Base-by-base conservation (phyloP, 352 stramenopile species). In the Aphanomyces cochlioides region DNA sequence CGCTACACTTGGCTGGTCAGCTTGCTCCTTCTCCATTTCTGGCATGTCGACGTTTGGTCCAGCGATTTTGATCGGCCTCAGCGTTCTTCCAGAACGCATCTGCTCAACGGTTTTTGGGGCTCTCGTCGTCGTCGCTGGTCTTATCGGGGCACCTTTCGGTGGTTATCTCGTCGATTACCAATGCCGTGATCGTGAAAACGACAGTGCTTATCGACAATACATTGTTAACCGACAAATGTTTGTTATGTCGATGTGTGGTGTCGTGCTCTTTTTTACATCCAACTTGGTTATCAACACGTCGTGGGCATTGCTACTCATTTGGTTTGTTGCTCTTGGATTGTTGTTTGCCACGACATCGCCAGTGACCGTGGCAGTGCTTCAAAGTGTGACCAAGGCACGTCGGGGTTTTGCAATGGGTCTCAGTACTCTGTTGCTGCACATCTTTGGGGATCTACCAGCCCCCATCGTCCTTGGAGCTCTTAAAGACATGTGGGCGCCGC, bases 381-480 rank as follows among this genome's bases (percentile, higher is more conserved):
- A 88, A 92, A 13, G 80, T 84, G 72, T 88, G 79, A 19, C 83
- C 90, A 53, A 84, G 90, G 39, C 79, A 90, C 0, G 96, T 98
- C 37, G 60, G 12, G 60, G 60, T 7, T 57, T 57, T 81, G 90
- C 90, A 19, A 85, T 97, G 56, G 92, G 88, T 2, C 82, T 96
- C 38, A 96, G 95, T 74, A 96, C 87, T 48, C 73, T 98, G 6
- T 72, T 96, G 40, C 95, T 97, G 61, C 96, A 98, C 78, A 78
- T 85, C 7, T 77, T 98, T 12, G 96, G 96, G 6, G 96, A 98
- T 75, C 95, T 98, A 15, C 95, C 96, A 28, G 90, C 89, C 15
- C 95, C 96, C 3, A 89, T 98, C 54, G 80, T 98, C 45, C 76
- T 98, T 19, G 96, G 96, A 13, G 80, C 75, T 67, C 82, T 98